Evolutionary conservation across 371 early-diverging fungal genomes (phyloP), one percentile per base, ranked within the genome.

Genomic region (Parasitella parasitica): DNA sequence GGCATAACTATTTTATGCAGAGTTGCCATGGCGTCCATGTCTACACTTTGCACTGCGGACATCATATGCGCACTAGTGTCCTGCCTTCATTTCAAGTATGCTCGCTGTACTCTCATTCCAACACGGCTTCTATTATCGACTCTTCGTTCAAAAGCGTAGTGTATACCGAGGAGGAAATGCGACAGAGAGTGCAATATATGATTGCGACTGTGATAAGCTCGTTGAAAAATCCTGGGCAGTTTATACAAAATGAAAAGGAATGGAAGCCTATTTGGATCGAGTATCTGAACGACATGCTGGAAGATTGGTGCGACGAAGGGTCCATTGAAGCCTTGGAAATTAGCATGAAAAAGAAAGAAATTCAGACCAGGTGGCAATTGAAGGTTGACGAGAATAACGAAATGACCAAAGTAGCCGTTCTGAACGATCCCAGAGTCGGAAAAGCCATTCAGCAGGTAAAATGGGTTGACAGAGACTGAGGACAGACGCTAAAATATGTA

Each of bases 161-260:
- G 1, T 70, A 70, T 43, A 70, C 74, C 2, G 68, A 67, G 15
- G 71, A 73, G 38, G 71, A 73, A n/a, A 67, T 73, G 50, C 57
- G 54, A 13, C 67, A 70, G 46, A 57, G 74, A 15, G 52, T 61
- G 13, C 54, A 67, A 4, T 56, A 63, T 12, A 73, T 73, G 74
- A 35, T 70, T 30, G 62, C 61, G 12, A 62, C 62, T 18, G 34
- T 62, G 9, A 36, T 70, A 5, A n/a, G 13, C 0, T 70, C 71
- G 1, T 27, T 73, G 8, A 46, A 50, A 27, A 59, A 70, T 20
- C 71, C 63, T 27, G 28, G 11, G 2, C 35, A 61, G 11, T 65
- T 54, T 6, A 54, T 63, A 24, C 59, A 68, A 6, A 52, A 61
- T 18, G 63, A 62, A 43, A 59, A 67, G 13, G 50, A 41, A 1